Evolutionary conservation across 2,329 filamentous ascomycete genomes (phyloP).

Genomic region (Curvularia sp.): DNA sequence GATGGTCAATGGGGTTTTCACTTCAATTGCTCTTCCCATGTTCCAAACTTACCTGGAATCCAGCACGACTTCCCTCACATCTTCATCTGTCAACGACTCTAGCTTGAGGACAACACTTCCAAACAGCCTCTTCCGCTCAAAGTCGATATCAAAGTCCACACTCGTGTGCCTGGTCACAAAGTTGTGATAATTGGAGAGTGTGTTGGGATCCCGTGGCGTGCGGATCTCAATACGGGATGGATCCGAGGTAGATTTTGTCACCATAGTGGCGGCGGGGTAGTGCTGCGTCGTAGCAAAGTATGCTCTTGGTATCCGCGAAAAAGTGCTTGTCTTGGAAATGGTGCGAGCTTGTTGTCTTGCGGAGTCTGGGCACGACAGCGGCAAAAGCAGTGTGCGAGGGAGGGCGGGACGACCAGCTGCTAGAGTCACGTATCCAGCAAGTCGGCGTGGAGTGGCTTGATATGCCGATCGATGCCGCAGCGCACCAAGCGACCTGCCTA

Average conservation of each 20-base stretch:
- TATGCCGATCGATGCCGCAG: slow-evolving; percentile 28
- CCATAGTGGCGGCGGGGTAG: slow-evolving; percentile 43
- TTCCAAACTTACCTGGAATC: slow-evolving; percentile 69
- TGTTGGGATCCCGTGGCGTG: slow-evolving; percentile 79
- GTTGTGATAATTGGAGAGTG: slow-evolving; percentile 87
- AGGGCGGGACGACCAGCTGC: slow-evolving; percentile 9
- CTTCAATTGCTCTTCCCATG: neutral
- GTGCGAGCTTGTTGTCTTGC: neutral
- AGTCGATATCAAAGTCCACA: slow-evolving; percentile 82
- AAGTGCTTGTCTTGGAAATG: neutral
- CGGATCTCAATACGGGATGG: slow-evolving; percentile 46
- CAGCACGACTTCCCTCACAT: slow-evolving; percentile 79
- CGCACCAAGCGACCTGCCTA: slow-evolving; percentile 20
- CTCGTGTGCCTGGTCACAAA: slow-evolving; percentile 86
- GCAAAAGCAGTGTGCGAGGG: neutral
- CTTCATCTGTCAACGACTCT: slow-evolving; percentile 75
- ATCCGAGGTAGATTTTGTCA: slow-evolving; percentile 49
- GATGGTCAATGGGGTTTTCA: slow-evolving; percentile 2
- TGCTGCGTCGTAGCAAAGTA: slow-evolving; percentile 30
- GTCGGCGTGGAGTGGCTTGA: slow-evolving; percentile 19
- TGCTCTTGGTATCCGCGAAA: neutral
- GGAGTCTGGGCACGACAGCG: neutral
- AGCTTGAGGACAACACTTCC: slow-evolving; percentile 80
- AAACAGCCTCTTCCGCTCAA: slow-evolving; percentile 75
- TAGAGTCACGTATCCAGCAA: slow-evolving; percentile 15